Evolutionary conservation across 2,329 filamentous ascomycete genomes (phyloP).

Genomic region (Furcasterigmium furcatum): DNA sequence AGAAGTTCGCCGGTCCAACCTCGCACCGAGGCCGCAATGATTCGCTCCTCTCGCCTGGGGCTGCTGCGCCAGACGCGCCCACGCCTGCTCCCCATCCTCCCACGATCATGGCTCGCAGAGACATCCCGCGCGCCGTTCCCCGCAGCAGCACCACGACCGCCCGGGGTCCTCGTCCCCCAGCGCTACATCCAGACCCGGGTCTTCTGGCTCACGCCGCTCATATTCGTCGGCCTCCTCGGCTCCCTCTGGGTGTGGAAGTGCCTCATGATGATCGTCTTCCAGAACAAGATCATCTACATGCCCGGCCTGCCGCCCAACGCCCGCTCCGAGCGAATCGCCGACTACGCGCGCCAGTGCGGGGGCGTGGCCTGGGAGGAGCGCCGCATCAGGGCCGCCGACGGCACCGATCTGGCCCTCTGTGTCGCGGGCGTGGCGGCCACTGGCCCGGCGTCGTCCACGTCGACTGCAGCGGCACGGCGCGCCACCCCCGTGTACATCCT

Average conservation of each 20-base stretch:
- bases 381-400: slow-evolving; percentile 57
- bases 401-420: slow-evolving; percentile 61
- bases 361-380: slow-evolving; percentile 67
- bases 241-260: slow-evolving; percentile 66
- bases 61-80: too few species aligned
- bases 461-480: neutral
- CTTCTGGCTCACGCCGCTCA: slow-evolving; percentile 59
- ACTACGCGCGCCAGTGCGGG: slow-evolving; percentile 57
- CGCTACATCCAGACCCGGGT: slow-evolving; percentile 31
- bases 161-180: slow-evolving; percentile 9
- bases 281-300: slow-evolving; percentile 82
- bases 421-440: slow-evolving; percentile 39
- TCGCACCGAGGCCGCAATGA: slow-evolving; percentile 1
- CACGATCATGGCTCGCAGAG: too few species aligned
- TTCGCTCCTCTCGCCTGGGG: too few species aligned
- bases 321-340: slow-evolving; percentile 61
- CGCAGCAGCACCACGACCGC: neutral
- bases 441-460: slow-evolving; percentile 9
- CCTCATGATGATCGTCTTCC: slow-evolving; percentile 71
- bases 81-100: too few species aligned
- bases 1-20: too few species aligned
- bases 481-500: slow-evolving; percentile 47
- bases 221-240: slow-evolving; percentile 64
- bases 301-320: slow-evolving; percentile 71
- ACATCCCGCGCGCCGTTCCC: too few species aligned